phyloP scores from a whole-genome alignment of 2,329 filamentous ascomycete genomes.

The Ceratocystis papillata region DNA sequence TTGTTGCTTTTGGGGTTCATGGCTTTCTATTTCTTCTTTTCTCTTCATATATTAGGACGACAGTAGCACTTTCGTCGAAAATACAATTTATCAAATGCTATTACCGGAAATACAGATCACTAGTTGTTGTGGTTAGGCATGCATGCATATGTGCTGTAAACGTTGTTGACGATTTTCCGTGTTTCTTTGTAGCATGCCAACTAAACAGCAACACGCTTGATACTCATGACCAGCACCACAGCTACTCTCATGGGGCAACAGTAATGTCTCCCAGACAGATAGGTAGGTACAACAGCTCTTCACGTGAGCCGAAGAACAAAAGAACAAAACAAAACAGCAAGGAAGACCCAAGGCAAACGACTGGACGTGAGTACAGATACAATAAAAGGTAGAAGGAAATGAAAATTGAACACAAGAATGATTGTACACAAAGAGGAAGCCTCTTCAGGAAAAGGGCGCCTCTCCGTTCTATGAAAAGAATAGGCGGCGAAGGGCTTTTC shows the following conservation, averaged over 20 bases:
- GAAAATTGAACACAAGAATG: constrained; percentile 12
- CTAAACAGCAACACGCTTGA: background rate
- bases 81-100: background rate
- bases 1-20: background rate
- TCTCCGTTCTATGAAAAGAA: background rate
- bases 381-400: constrained; percentile 6
- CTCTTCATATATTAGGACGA: background rate
- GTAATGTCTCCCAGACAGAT: background rate
- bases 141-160: background rate
- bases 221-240: background rate
- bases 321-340: background rate
- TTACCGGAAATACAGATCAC: constrained; percentile 4
- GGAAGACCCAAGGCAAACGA: background rate
- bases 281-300: background rate
- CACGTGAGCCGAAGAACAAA: background rate
- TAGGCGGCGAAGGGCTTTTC: background rate
- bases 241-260: background rate
- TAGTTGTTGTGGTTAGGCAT: background rate
- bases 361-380: constrained; percentile 9
- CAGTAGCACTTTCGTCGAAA: background rate
- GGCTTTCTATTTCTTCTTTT: constrained; percentile 6
- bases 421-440: constrained; percentile 13
- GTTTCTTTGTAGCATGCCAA: constrained; percentile 7
- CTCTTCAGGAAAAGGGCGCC: background rate
- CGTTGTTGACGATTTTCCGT: background rate